Evolutionary conservation across 208 protist genomes (phyloP).

Genomic region (Leishmania tarentolae): DNA sequence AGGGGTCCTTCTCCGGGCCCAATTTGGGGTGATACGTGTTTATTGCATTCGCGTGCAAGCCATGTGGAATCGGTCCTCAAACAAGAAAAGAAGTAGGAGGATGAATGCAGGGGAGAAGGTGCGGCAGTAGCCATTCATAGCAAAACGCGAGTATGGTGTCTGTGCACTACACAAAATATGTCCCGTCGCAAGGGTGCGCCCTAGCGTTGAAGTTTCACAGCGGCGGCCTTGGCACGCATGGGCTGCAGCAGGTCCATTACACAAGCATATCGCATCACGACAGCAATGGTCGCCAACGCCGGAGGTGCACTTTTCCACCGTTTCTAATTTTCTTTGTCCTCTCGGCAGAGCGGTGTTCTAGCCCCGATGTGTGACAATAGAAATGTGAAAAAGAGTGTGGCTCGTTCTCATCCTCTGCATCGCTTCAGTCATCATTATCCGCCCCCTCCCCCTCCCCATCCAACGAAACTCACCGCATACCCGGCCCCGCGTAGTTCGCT

Average conservation of each 20-base stretch:
- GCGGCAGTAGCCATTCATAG: not conserved
- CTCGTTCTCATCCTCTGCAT: not conserved
- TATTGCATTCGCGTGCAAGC: not conserved
- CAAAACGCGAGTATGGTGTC: not conserved
- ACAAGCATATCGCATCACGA: not conserved
- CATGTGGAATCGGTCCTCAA: not conserved
- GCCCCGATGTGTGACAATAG: not conserved
- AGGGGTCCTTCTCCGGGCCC: not conserved
- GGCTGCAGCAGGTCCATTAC: not conserved
- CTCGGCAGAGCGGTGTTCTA: not conserved
- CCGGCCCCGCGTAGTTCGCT: not conserved
- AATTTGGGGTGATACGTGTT: not conserved
- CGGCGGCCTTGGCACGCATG: not conserved
- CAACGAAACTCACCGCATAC: not conserved
- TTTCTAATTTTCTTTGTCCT: not conserved
- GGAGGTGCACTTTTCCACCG: not conserved
- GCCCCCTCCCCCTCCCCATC: not conserved
- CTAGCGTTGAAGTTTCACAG: not conserved
- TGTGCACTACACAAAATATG: not conserved
- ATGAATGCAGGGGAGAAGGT: not conserved
- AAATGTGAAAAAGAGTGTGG: not conserved
- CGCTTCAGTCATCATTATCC: not conserved
- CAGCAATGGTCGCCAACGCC: not conserved
- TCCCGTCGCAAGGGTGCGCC: not conserved
- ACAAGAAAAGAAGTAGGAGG: not conserved